These are phyloP conservation scores for barley (Hordeum vulgare) DNA, from an alignment of 176 grass and related monocot genomes.

Conservation along the genomic window DNA sequence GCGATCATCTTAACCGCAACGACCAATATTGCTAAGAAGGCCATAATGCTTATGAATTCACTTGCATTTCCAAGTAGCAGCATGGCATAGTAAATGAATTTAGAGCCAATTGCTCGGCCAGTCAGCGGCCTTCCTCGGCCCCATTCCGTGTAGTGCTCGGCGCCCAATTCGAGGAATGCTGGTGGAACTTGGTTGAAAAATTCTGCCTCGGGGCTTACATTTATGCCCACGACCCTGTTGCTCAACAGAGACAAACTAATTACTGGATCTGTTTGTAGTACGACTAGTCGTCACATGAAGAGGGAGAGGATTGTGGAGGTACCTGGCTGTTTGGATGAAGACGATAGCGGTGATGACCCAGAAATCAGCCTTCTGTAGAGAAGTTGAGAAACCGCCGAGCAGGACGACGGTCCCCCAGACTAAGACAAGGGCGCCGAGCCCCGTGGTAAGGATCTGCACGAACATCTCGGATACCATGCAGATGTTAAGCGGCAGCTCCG, in stretches of 20 bases:
- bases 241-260: not conserved
- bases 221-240: not conserved
- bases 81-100: not conserved
- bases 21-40: not conserved
- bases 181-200: not conserved
- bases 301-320: not conserved
- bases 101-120: not conserved
- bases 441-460: constrained; percentile 9
- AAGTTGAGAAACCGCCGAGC: not conserved
- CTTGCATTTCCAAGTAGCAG: not conserved
- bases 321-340: not conserved
- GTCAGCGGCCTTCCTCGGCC: not conserved
- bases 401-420: not conserved
- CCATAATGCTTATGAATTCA: not conserved
- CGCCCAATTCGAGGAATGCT: not conserved
- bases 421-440: not conserved
- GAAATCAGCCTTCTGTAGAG: not conserved
- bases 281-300: not conserved
- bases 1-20: not conserved
- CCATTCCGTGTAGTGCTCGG: not conserved
- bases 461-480: constrained; percentile 4
- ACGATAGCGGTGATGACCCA: constrained; percentile 1
- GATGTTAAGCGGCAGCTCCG: not conserved
- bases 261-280: not conserved
- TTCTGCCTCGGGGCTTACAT: not conserved